phyloP scores from a whole-genome alignment of 805 yeast genomes.

The Metschnikowia picachoensis region DNA sequence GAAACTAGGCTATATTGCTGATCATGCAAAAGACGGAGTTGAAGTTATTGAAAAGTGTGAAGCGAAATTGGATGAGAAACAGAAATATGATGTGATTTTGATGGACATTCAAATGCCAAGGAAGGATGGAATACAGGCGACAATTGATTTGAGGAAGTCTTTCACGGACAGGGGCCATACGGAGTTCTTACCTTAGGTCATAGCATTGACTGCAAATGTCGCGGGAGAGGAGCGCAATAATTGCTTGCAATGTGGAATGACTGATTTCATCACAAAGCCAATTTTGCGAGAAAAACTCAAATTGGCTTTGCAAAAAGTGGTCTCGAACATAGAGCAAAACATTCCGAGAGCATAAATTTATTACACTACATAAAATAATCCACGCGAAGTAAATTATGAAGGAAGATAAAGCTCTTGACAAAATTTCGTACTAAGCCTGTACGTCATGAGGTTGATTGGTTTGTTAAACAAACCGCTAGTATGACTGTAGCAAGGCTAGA shows the following conservation, averaged over 20 bases:
- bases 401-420: no score
- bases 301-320: slow-evolving; percentile 27
- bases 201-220: slow-evolving; percentile 51
- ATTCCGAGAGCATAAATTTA: background rate
- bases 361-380: no score
- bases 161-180: slow-evolving; percentile 22
- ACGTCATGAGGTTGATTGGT: no score
- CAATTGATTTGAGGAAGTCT: slow-evolving; percentile 33
- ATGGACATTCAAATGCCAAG: slow-evolving; percentile 57
- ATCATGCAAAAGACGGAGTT: slow-evolving; percentile 50
- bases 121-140: slow-evolving; percentile 54
- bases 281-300: slow-evolving; percentile 44
- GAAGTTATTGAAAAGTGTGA: slow-evolving; percentile 39
- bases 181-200: slow-evolving; percentile 32
- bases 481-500: no score
- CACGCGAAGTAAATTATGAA: no score
- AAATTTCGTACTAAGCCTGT: no score
- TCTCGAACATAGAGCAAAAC: slow-evolving; percentile 1
- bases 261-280: slow-evolving; percentile 51
- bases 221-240: slow-evolving; percentile 49
- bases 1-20: slow-evolving; percentile 48
- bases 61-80: slow-evolving; percentile 20
- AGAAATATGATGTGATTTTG: slow-evolving; percentile 47
- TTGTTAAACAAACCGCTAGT: no score
- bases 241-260: slow-evolving; percentile 49